Base-by-base conservation (phyloP, 1,284 basidiomycete species). In the Apiotrichum veenhuisii region DNA sequence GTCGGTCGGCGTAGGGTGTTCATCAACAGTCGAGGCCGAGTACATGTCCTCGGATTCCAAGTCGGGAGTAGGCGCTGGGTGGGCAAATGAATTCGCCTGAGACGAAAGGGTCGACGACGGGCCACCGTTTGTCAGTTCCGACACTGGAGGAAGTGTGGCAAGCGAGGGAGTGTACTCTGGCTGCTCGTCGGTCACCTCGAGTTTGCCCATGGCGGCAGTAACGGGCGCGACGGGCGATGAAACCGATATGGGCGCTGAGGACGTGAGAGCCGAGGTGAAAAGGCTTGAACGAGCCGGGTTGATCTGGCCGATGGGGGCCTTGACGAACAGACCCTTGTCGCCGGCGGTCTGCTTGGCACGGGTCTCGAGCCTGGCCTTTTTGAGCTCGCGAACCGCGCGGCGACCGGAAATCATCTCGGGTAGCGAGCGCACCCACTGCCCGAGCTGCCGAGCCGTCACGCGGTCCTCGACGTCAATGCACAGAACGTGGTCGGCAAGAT, bases 401-500 rank as follows among this genome's bases (percentile, higher is more conserved):
- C 67, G 68, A 4, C 75, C 80, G 52, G 81, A 82, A 54, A 92
- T 82, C 60, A 90, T 81, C 46, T 83, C 79, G 14, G 90, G 89
- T 3, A 98, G 80, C 60, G 87, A 84, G 73, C 84, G 86, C 53
- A 87, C 82, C 95, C 95, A 98, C 48, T 78, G 75, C 14, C 91
- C 93, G 67, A 98, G 90, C 59, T 91, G 91, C 49, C 81, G 81
- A 7, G 95, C 93, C 26, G 84, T 82, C 53, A 89, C 84, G 41
- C 91, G 84, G 61, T 80, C 77, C 50, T 75, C 74, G 30, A 75
- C 70, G 30, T 79, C 69, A 52, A 94, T 83, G 75, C 87, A 91
- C 73, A 98, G 94, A 14, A 98, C 89, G 50, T 84, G 84, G 61
- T 84, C 83, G 54, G 91, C 86, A 49, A 98, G 83, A 74, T 91